A percentile compares a stretch with the other conserved stretches of the same genome.
Evolutionary conservation across 1,139 yeast genomes (phyloP).

Genomic region (Maudiozyma humilis): DNA sequence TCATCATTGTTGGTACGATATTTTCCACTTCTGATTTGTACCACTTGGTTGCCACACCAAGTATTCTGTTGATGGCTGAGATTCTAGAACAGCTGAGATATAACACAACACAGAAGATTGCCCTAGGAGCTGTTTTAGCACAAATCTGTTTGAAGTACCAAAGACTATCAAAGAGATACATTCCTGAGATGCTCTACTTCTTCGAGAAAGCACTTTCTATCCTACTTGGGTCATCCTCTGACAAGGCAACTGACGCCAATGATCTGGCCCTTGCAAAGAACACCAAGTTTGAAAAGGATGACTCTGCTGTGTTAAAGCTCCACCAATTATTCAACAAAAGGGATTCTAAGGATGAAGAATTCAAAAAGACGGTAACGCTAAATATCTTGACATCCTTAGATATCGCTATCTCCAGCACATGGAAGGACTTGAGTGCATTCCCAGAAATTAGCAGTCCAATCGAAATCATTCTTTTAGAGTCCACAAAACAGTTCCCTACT

Average conservation of each 20-base stretch:
- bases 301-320: constrained; percentile 14
- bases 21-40: constrained; percentile 95
- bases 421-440: constrained; percentile 61
- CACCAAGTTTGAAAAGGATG: constrained; percentile 10
- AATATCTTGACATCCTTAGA: constrained; percentile 30
- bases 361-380: constrained; percentile 32
- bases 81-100: constrained; percentile 46
- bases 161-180: constrained; percentile 64
- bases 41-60: constrained; percentile 84
- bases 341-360: constrained; percentile 15
- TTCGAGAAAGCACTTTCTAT: constrained; percentile 45
- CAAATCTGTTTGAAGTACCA: constrained; percentile 66
- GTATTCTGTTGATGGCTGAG: constrained; percentile 65
- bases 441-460: constrained; percentile 40
- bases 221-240: constrained; percentile 34
- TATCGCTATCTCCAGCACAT: constrained; percentile 34
- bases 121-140: constrained; percentile 52
- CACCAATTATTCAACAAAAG: constrained; percentile 21
- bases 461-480: constrained; percentile 19
- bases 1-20: constrained; percentile 60
- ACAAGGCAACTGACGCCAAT: constrained; percentile 19
- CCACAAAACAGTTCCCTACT: constrained; percentile 19
- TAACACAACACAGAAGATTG: constrained; percentile 34
- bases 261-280: constrained; percentile 19
- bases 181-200: constrained; percentile 69